These are phyloP conservation scores for Uromyces viciae-fabae DNA, from an alignment of 1,284 basidiomycete genomes.

Conservation along the genomic window DNA sequence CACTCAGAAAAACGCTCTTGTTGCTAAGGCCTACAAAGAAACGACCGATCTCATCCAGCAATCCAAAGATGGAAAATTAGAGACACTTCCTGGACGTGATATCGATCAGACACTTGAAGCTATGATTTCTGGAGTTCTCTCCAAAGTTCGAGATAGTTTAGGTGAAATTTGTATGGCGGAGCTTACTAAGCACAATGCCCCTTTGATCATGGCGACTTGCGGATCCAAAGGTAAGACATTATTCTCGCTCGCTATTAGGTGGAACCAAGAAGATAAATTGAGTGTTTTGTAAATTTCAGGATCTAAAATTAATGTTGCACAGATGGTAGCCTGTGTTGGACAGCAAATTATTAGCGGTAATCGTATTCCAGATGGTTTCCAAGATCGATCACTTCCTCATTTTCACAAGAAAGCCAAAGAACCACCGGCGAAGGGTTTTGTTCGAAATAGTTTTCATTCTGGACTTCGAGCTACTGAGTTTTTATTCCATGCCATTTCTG, in stretches of 20 bases:
- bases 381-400: slow-evolving; percentile 96
- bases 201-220: slow-evolving; percentile 97
- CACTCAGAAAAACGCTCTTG: slow-evolving; percentile 76
- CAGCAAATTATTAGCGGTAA: slow-evolving; percentile 98
- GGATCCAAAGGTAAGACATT: slow-evolving; percentile 75
- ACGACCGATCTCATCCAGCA: slow-evolving; percentile 81
- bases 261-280: background rate
- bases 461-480: slow-evolving; percentile 96
- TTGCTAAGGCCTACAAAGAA: slow-evolving; percentile 81
- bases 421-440: slow-evolving; percentile 96
- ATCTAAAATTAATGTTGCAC: slow-evolving; percentile 97
- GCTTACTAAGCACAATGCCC: slow-evolving; percentile 90
- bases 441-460: slow-evolving; percentile 89
- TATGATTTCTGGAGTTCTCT: slow-evolving; percentile 85
- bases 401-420: slow-evolving; percentile 97
- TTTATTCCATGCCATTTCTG: slow-evolving; percentile 97
- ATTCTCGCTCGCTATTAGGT: background rate
- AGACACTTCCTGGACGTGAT: slow-evolving; percentile 93
- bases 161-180: slow-evolving; percentile 98
- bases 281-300: slow-evolving; percentile 53
- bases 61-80: slow-evolving; percentile 86
- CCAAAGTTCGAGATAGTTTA: slow-evolving; percentile 89
- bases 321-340: slow-evolving; percentile 99
- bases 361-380: slow-evolving; percentile 98
- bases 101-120: slow-evolving; percentile 96